Conservation (phyloP, 441 rosid genomes). For the Erodium moschatum region DNA sequence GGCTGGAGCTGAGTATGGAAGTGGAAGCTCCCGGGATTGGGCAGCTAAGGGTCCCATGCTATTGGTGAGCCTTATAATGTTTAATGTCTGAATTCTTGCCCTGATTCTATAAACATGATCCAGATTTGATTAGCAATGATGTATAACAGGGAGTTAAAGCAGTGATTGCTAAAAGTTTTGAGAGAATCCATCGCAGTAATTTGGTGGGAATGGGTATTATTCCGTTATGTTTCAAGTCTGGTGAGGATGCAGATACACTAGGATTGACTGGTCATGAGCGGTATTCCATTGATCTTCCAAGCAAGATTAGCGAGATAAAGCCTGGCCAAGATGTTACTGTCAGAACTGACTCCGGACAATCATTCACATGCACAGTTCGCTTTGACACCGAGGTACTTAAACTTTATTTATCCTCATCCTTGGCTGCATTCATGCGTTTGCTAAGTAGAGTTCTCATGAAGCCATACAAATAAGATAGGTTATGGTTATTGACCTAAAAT, state of each 20-base stretch:
- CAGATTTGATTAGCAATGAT: background rate
- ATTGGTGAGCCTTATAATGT: slow-evolving; percentile 37
- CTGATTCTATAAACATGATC: background rate
- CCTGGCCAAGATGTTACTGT: slow-evolving; percentile 96
- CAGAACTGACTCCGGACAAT: slow-evolving; percentile 69
- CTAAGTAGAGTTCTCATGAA: background rate
- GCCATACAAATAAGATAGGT: background rate
- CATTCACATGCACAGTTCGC: slow-evolving; percentile 83
- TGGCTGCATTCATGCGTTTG: background rate
- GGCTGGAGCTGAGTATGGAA: slow-evolving; percentile 97
- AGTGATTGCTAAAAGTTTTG: slow-evolving; percentile 92
- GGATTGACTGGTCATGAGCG: slow-evolving; percentile 87
- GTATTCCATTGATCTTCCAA: slow-evolving; percentile 79
- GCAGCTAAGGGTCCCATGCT: slow-evolving; percentile 99
- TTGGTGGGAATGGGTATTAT: slow-evolving; percentile 96
- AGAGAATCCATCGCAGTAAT: slow-evolving; percentile 94
- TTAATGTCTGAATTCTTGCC: background rate
- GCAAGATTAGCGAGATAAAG: slow-evolving; percentile 52
- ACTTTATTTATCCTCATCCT: background rate
- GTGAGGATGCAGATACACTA: slow-evolving; percentile 80
- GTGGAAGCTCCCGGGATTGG: slow-evolving; percentile 99
- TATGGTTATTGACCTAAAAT: background rate
- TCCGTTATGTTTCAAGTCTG: slow-evolving; percentile 83
- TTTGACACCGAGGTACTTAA: slow-evolving; percentile 86
- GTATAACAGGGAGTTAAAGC: slow-evolving; percentile 82